Evolutionary conservation across 148 eudicot species (phyloP).

Genomic region (Dysphania ambrosioides): DNA sequence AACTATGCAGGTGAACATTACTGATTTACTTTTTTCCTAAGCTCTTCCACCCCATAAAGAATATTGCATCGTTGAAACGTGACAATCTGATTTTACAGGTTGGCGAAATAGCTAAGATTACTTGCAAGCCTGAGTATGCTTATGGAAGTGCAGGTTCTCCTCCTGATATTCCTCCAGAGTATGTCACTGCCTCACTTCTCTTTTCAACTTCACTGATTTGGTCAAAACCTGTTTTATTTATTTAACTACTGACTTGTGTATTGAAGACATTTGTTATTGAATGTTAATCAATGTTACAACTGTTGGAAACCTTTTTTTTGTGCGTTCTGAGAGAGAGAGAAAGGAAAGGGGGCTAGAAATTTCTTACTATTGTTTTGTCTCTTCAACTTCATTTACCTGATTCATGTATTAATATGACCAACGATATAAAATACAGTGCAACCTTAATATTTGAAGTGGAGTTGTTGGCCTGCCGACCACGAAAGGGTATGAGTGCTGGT

Average conservation of each 20-base stretch:
- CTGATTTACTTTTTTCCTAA: background rate
- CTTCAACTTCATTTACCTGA: background rate
- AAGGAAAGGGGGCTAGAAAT: too few species aligned
- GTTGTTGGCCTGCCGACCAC: constrained; percentile 81
- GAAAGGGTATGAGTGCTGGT: constrained; percentile 74
- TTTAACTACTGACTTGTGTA: too few species aligned
- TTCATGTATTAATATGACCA: background rate
- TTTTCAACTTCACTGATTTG: background rate
- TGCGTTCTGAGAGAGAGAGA: too few species aligned
- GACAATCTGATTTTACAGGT: constrained; percentile 43
- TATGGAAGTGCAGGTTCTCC: constrained; percentile 96
- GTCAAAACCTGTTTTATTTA: background rate
- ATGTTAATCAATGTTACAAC: background rate
- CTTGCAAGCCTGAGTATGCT: constrained; percentile 95
- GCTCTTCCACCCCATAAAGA: background rate
- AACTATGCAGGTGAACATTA: constrained; percentile 73
- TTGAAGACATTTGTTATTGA: too few species aligned
- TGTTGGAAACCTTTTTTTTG: too few species aligned
- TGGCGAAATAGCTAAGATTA: constrained; percentile 85
- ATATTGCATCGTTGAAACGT: background rate
- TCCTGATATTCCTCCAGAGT: constrained; percentile 94
- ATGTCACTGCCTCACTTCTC: constrained; percentile 19
- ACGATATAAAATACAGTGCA: constrained; percentile 48
- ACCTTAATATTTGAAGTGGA: constrained; percentile 88
- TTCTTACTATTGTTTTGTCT: background rate